These are phyloP conservation scores for Laetiporus sulphureus DNA, from an alignment of 1,284 basidiomycete species.

Conservation along the genomic window DNA sequence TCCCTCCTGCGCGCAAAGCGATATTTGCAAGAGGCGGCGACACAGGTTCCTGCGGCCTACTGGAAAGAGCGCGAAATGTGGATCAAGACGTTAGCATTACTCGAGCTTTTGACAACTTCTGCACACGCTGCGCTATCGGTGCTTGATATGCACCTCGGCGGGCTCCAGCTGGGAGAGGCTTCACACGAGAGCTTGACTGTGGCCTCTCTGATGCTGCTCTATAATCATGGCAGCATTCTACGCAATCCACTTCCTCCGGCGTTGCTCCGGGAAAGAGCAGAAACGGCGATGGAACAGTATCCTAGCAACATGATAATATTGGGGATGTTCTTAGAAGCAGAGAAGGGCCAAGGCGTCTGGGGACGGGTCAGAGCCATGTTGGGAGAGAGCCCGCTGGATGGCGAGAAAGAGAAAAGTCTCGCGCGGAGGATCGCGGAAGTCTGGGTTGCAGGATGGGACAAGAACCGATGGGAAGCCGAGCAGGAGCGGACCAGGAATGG, in stretches of 20 bases:
- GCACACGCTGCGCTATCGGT: constrained; percentile 36
- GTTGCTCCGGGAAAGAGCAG: constrained; percentile 53
- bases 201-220: constrained; percentile 52
- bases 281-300: constrained; percentile 49
- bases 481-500: constrained; percentile 63
- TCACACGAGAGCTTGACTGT: constrained; percentile 57
- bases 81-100: constrained; percentile 54
- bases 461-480: constrained; percentile 60
- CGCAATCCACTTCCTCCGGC: constrained; percentile 53
- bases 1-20: constrained; percentile 53
- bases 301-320: constrained; percentile 71
- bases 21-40: constrained; percentile 42
- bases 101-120: constrained; percentile 53
- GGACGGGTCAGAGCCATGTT: constrained; percentile 53
- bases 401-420: constrained; percentile 43
- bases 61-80: constrained; percentile 57
- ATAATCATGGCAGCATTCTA: constrained; percentile 50
- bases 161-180: constrained; percentile 21
- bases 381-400: constrained; percentile 31
- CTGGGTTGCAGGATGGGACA: constrained; percentile 76
- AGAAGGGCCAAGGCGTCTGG: constrained; percentile 73
- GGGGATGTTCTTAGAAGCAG: constrained; percentile 72
- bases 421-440: constrained; percentile 57
- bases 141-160: constrained; percentile 38
- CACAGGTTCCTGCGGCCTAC: constrained; percentile 20